Evolutionary conservation across 805 yeast species (phyloP), one percentile per base, ranked within the genome.

Genomic region (Yamadazyma akitaensis): DNA sequence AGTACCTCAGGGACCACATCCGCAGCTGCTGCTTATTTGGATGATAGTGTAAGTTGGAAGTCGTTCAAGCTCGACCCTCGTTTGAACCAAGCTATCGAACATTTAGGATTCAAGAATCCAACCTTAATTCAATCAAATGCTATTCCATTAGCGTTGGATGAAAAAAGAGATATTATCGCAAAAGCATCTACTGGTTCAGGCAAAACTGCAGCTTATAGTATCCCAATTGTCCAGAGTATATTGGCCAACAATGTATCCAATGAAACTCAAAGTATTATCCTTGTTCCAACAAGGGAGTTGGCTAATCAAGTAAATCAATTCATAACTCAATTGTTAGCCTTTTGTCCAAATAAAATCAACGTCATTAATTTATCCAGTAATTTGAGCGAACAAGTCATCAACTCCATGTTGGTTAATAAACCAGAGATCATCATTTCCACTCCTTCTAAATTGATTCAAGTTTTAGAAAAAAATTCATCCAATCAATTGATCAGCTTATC

Each of bases 121-220:
- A 94, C 98, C 1, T 75, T 89, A 47, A 85, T 94, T 45, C 99
- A 94, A 68, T 79, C 95, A 8, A 84, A 83, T 60, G 86, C 96
- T n/a, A 88, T 94, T 49, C 96, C 96, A 37, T 70, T 94, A 42
- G 97, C 99, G 0, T 68, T 94, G 44, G 86, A 88, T 53, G 94
- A 92, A 55, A 87, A 85, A 61, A 84, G 90, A 69, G 97, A 92
- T 63, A 85, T 92, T 53, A 85, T 92, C 40, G 97, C 97, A 33
- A 84, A 87, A 61, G 97, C 98, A 6, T 82, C 88, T 21, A 92
- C 99, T 0, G 99, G 99, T 3, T 86, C 96, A 8, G 98, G 98
- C 53, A 92, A 92, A 65, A 92, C 98, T 0, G 87, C 88, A 10
- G 96, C 97, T 1, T 92, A 92, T 62, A 68, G 85, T 52, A 77